A percentile compares a stretch with the other conserved stretches of the same genome.
Evolutionary conservation across 148 eudicot genomes (phyloP).

Genomic region (Persicaria maculosa): DNA sequence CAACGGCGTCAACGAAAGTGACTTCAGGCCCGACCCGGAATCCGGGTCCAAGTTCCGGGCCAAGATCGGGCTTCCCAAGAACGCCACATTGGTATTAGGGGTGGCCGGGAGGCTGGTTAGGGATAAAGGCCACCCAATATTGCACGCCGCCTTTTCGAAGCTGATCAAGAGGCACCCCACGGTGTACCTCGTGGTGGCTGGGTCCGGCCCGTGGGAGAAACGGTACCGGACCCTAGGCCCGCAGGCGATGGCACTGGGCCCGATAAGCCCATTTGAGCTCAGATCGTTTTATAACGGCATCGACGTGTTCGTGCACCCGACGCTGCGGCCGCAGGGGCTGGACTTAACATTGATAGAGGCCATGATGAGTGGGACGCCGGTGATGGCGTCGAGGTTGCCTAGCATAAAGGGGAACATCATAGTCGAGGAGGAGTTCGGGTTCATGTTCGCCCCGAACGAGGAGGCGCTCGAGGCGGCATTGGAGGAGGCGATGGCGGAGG

Average conservation of each 20-base stretch:
- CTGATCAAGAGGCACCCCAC: constrained; percentile 34
- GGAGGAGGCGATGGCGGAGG: constrained; percentile 53
- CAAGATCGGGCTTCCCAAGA: constrained; percentile 46
- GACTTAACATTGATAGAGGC: constrained; percentile 82
- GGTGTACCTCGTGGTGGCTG: constrained; percentile 62
- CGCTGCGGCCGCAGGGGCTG: constrained; percentile 73
- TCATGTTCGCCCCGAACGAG: constrained; percentile 77
- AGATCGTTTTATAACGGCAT: constrained; percentile 59
- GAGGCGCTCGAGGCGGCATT: constrained; percentile 49
- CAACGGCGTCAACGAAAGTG: constrained; percentile 61
- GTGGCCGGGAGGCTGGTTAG: constrained; percentile 72
- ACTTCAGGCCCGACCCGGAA: constrained; percentile 33
- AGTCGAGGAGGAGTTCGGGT: constrained; percentile 70
- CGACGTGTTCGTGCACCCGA: constrained; percentile 74
- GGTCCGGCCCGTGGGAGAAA: constrained; percentile 76
- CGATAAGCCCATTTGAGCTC: constrained; percentile 62
- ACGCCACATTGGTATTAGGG: constrained; percentile 60
- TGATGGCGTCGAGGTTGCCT: constrained; percentile 78
- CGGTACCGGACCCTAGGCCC: constrained; percentile 64
- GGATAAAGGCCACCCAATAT: constrained; percentile 74
- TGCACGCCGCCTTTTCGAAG: constrained; percentile 44
- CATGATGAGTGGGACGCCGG: constrained; percentile 75
- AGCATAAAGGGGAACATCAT: constrained; percentile 81
- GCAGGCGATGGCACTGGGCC: constrained; percentile 59
- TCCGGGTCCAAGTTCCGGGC: constrained; percentile 45